These are phyloP conservation scores for Hypsizygus ulmarius DNA, from an alignment of 1,284 basidiomycete species.

Conservation along the genomic window DNA sequence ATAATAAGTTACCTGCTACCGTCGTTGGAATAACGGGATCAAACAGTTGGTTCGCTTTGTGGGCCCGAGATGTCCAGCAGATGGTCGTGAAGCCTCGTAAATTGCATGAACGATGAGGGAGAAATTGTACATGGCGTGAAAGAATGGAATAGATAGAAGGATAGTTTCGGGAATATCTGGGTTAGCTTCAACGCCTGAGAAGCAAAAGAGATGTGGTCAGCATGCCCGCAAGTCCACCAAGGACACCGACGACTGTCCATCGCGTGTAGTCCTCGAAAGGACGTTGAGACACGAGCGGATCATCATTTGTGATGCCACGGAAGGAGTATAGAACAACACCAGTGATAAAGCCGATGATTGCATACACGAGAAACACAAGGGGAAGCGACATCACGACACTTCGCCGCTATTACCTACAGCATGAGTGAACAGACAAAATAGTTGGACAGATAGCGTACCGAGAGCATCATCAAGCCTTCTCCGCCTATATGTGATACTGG, in stretches of 20 bases:
- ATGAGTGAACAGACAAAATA: neutral
- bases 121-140: neutral
- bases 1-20: too few species aligned
- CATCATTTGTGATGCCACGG: slow-evolving; percentile 42
- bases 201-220: slow-evolving; percentile 52
- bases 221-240: slow-evolving; percentile 62
- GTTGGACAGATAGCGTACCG: slow-evolving; percentile 39
- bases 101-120: too few species aligned
- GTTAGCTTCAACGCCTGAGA: slow-evolving; percentile 33
- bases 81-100: too few species aligned
- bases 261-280: slow-evolving; percentile 58
- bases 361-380: slow-evolving; percentile 66
- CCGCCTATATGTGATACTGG: slow-evolving; percentile 41
- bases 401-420: slow-evolving; percentile 42
- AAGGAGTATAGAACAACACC: slow-evolving; percentile 67
- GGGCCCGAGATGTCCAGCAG: too few species aligned
- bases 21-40: too few species aligned
- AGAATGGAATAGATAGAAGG: neutral
- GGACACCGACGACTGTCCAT: slow-evolving; percentile 59
- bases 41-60: too few species aligned
- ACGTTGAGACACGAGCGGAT: slow-evolving; percentile 32
- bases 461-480: slow-evolving; percentile 57
- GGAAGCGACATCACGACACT: slow-evolving; percentile 70
- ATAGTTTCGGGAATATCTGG: neutral
- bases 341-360: slow-evolving; percentile 61